A percentile compares a stretch with the other conserved stretches of the same genome.
Conservation (phyloP, 2,329 filamentous ascomycete genomes). For the Coniochaeta ligniaria region DNA sequence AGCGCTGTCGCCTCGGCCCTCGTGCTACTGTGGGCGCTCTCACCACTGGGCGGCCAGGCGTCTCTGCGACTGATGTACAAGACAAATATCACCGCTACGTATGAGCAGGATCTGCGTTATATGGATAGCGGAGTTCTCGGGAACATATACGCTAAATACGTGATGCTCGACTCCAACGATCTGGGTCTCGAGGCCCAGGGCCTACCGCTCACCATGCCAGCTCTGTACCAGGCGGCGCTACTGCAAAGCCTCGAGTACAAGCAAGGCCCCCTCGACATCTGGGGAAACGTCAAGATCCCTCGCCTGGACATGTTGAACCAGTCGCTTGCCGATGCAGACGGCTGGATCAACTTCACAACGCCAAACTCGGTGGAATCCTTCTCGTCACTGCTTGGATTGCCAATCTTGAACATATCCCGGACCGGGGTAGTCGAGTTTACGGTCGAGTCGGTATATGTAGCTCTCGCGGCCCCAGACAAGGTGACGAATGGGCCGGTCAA, state of each 20-base stretch:
- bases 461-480: not conserved
- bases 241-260: not conserved
- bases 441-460: not conserved
- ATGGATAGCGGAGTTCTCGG: not conserved
- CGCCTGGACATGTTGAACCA: not conserved
- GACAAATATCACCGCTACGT: not conserved
- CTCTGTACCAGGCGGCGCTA: not conserved
- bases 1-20: not conserved
- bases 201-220: not conserved
- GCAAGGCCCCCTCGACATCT: not conserved
- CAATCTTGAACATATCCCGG: not conserved
- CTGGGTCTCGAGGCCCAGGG: not conserved
- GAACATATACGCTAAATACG: not conserved
- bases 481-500: not conserved
- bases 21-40: not conserved
- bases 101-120: not conserved
- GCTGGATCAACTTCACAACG: not conserved
- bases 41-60: not conserved
- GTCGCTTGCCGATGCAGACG: not conserved
- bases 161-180: not conserved
- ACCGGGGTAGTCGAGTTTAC: not conserved
- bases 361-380: not conserved
- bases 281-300: slow-evolving; percentile 1
- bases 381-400: not conserved
- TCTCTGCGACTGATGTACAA: slow-evolving; percentile 2